Base-by-base conservation (phyloP, 2,329 filamentous ascomycete genomes). In the Aplosporella prunicola region DNA sequence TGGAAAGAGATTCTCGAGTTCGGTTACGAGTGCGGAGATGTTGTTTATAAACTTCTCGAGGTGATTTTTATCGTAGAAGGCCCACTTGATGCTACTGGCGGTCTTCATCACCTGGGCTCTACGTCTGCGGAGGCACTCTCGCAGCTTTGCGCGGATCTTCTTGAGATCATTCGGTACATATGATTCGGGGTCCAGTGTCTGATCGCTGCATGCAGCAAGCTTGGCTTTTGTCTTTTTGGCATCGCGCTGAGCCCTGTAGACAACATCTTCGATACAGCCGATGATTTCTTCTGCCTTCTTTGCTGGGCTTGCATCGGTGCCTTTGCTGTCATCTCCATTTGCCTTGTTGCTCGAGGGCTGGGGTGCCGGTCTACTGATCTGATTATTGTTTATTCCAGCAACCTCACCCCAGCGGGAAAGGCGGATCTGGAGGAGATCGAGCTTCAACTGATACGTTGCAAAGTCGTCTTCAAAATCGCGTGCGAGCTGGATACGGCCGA, bases 401-500 rank as follows among this genome's bases (percentile, higher is more conserved):
- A 14, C 18, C 17, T 36, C 16, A 1, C 34, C 34, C 34, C 34
- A 36, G 5, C 25, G 25, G 2, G 26, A 24, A 10, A 36, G 34
- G 3, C 34, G 26, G n/a, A 36, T 15, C 4, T 20, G 14, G 4
- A 26, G 11, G 5, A 15, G 20, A 5, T 30, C 34, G 17, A 36
- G 34, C 13, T 30, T 29, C 3, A 30, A 9, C 17, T 29, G 34
- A 15, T 26, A 28, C n/a, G 25, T 28, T 15, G 9, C 25, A 14
- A 36, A 30, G 4, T 24, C 13, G 5, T 7, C 24, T 11, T 20
- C 34, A 14, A 36, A 30, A 7, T 29, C 8, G n/a, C 34, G 34
- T 2, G 24, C 34, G 18, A 36, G 17, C 18, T 36, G 34, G 20
- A 36, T 14, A 8, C n/a, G 22, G 4, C 23, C 9, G 10, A 36